Evolutionary conservation across 345 rosid species (phyloP).

Genomic region (Populus euphratica): DNA sequence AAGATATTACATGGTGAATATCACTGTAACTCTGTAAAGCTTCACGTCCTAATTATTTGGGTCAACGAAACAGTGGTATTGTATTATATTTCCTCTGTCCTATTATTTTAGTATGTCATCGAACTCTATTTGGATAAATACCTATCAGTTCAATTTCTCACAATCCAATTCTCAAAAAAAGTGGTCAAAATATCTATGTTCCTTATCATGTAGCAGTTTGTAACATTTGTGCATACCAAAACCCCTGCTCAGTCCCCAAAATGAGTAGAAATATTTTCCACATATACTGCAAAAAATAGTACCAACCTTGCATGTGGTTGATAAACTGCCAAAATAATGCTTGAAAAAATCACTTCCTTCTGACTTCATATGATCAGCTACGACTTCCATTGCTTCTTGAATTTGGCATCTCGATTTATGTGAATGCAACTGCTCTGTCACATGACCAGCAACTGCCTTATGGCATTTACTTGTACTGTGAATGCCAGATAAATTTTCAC

Average conservation of each 20-base stretch:
- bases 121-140: not conserved
- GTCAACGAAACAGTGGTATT: not conserved
- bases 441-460: slow-evolving; percentile 11
- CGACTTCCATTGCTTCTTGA: slow-evolving; percentile 24
- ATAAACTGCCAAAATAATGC: slow-evolving; percentile 54
- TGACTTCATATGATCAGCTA: slow-evolving; percentile 15
- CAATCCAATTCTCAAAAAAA: not conserved
- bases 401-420: slow-evolving; percentile 23
- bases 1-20: not conserved
- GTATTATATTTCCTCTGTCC: not conserved
- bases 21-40: not conserved
- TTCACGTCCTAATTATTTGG: not conserved
- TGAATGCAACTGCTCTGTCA: slow-evolving; percentile 17
- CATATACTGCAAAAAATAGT: not conserved
- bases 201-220: not conserved
- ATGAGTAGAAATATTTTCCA: not conserved
- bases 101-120: not conserved
- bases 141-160: not conserved
- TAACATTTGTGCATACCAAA: not conserved
- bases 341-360: slow-evolving; percentile 46
- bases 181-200: not conserved
- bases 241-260: not conserved
- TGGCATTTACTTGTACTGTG: slow-evolving; percentile 8
- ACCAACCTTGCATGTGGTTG: slow-evolving; percentile 44
- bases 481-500: slow-evolving; percentile 4